These are phyloP conservation scores for Aspergillus sojae DNA, from an alignment of 2,329 filamentous ascomycete species.

Conservation along the genomic window DNA sequence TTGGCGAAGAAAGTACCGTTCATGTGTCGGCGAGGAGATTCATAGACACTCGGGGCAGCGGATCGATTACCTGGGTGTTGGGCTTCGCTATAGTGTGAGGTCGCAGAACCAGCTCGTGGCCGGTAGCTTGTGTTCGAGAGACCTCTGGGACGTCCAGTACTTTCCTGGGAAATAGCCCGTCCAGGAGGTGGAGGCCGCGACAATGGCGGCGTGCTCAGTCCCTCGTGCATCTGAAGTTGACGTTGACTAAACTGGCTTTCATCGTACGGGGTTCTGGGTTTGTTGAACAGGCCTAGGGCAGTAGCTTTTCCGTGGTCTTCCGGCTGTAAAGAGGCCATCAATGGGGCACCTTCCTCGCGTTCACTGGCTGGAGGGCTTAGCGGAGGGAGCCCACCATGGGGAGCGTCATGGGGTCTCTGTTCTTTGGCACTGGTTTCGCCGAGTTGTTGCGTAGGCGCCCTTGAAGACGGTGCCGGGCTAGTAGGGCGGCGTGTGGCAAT, in stretches of 20 bases:
- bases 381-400: conserved; percentile 53
- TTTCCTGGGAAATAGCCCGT: conserved; percentile 24
- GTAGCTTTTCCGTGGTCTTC: conserved; percentile 82
- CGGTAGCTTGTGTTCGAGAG: conserved; percentile 42
- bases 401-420: conserved; percentile 33
- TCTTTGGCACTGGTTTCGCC: conserved; percentile 37
- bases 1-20: conserved; percentile 39
- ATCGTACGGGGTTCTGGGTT: conserved; percentile 75
- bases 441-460: conserved; percentile 41
- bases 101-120: conserved; percentile 40
- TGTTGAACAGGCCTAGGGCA: conserved; percentile 70
- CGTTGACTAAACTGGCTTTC: conserved; percentile 83
- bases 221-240: conserved; percentile 78
- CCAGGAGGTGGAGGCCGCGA: conserved; percentile 33
- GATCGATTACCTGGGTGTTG: conserved; percentile 29
- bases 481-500: conserved; percentile 27
- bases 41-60: conserved; percentile 28
- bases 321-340: conserved; percentile 68
- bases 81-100: conserved; percentile 41
- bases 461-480: conserved; percentile 48
- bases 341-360: conserved; percentile 64
- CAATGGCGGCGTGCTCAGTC: conserved; percentile 63
- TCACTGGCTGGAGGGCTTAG: conserved; percentile 74
- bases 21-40: conserved; percentile 31
- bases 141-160: conserved; percentile 31